Evolutionary conservation across 805 yeast species (phyloP).

Genomic region (Myxozyma neotropica): DNA sequence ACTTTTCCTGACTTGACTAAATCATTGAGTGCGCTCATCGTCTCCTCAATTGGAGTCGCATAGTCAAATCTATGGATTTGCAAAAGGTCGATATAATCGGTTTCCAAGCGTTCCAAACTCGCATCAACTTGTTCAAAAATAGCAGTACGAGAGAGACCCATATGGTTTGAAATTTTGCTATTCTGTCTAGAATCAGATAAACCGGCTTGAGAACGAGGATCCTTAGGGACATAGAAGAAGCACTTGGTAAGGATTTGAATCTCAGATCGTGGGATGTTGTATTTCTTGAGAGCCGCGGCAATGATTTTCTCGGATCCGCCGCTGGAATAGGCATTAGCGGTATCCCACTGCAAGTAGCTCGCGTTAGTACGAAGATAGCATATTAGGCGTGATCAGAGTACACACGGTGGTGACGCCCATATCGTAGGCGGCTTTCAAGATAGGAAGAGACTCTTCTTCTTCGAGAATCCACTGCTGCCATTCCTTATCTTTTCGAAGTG

Average conservation of each 20-base stretch:
- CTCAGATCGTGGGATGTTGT: constrained; percentile 54
- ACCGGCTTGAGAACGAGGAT: background rate
- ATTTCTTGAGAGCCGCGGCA: constrained; percentile 56
- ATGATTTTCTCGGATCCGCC: constrained; percentile 49
- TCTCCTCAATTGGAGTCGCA: constrained; percentile 53
- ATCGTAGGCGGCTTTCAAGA: constrained; percentile 52
- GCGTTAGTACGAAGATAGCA: too few relatives aligned
- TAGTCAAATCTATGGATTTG: constrained; percentile 61
- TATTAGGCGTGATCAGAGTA: too few relatives aligned
- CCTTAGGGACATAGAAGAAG: background rate
- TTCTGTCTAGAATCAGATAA: background rate
- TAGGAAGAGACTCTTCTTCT: constrained; percentile 48
- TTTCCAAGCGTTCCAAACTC: constrained; percentile 48
- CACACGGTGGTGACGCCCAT: constrained; percentile 48
- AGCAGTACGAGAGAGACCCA: constrained; percentile 51
- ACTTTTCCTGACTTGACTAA: constrained; percentile 51
- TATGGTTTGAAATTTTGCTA: constrained; percentile 39
- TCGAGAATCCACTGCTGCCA: constrained; percentile 38
- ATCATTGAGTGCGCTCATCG: constrained; percentile 59
- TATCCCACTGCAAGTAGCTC: constrained; percentile 39
- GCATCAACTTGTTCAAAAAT: constrained; percentile 50
- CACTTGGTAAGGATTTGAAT: constrained; percentile 58
- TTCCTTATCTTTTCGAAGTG: background rate
- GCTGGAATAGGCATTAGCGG: constrained; percentile 50
- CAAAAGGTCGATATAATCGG: constrained; percentile 51